Evolutionary conservation across 2,329 filamentous ascomycete genomes (phyloP).

Genomic region (Thielaviopsis cerberus): DNA sequence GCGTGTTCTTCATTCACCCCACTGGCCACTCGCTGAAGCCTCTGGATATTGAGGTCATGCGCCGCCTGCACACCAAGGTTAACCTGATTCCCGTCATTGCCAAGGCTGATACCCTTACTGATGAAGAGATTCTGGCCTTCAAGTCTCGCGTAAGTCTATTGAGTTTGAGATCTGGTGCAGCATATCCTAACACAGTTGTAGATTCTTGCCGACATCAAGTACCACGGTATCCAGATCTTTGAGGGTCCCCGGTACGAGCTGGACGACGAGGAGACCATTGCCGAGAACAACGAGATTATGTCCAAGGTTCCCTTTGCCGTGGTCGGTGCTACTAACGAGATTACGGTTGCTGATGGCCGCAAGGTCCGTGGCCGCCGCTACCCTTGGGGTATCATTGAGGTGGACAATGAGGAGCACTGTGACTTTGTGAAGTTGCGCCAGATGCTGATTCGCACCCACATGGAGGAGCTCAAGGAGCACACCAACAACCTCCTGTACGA

Average conservation of each 20-base stretch:
- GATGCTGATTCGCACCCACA: slow-evolving; percentile 99
- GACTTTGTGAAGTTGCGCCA: slow-evolving; percentile 99
- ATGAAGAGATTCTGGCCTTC: slow-evolving; percentile 86
- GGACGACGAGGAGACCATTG: slow-evolving; percentile 97
- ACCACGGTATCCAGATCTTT: slow-evolving; percentile 97
- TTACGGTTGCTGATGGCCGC: slow-evolving; percentile 76
- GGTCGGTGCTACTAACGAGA: slow-evolving; percentile 89
- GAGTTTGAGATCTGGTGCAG: slow-evolving; percentile 14
- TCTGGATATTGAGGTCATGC: slow-evolving; percentile 98
- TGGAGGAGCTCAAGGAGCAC: slow-evolving; percentile 99
- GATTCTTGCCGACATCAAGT: slow-evolving; percentile 92
- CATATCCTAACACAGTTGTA: slow-evolving; percentile 20
- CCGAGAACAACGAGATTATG: slow-evolving; percentile 99
- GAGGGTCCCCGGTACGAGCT: slow-evolving; percentile 96
- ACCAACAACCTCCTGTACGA: slow-evolving; percentile 98
- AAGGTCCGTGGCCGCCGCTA: slow-evolving; percentile 92
- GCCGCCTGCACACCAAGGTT: slow-evolving; percentile 97
- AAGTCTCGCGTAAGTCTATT: slow-evolving; percentile 68
- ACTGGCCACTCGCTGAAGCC: slow-evolving; percentile 97
- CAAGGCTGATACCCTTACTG: slow-evolving; percentile 93
- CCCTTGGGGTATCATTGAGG: slow-evolving; percentile 96
- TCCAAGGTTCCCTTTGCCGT: slow-evolving; percentile 98
- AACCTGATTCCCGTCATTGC: slow-evolving; percentile 98
- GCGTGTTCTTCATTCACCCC: slow-evolving; percentile 98
- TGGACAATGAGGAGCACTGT: slow-evolving; percentile 99